Evolutionary conservation across 2,329 filamentous ascomycete species (phyloP).

Genomic region (Aspergillus pseudoglaucus): DNA sequence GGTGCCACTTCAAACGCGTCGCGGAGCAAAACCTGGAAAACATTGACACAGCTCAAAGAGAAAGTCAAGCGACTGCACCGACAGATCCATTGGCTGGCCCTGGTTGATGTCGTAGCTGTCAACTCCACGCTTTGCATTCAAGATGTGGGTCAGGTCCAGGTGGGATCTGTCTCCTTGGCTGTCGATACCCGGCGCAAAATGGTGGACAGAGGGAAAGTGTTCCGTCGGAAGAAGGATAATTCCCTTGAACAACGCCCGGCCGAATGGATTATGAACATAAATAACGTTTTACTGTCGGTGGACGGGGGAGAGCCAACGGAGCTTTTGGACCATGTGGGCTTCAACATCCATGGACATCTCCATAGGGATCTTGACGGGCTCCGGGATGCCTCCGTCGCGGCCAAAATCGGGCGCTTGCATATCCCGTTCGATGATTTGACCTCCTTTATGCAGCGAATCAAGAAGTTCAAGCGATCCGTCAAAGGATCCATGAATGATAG

Average conservation of each 20-base stretch:
- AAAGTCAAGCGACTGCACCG: slow-evolving; percentile 78
- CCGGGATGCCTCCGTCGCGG: slow-evolving; percentile 77
- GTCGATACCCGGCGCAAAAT: slow-evolving; percentile 89
- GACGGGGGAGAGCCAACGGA: slow-evolving; percentile 80
- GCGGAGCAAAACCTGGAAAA: slow-evolving; percentile 72
- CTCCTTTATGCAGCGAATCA: slow-evolving; percentile 32
- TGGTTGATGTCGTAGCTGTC: slow-evolving; percentile 81
- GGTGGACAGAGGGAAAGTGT: slow-evolving; percentile 82
- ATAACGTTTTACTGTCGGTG: slow-evolving; percentile 82
- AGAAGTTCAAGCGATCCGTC: slow-evolving; percentile 27
- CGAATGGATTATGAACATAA: slow-evolving; percentile 85
- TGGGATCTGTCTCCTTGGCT: slow-evolving; percentile 76
- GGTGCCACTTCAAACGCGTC: slow-evolving; percentile 9
- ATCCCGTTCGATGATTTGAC: slow-evolving; percentile 83
- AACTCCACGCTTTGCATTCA: slow-evolving; percentile 70
- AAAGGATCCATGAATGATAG: slow-evolving; percentile 28
- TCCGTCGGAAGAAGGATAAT: slow-evolving; percentile 67
- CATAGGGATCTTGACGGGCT: slow-evolving; percentile 81
- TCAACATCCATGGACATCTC: slow-evolving; percentile 88
- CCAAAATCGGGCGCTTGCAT: slow-evolving; percentile 87
- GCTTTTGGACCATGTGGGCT: slow-evolving; percentile 74
- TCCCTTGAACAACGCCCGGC: slow-evolving; percentile 64
- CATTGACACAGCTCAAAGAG: slow-evolving; percentile 72
- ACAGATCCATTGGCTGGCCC: slow-evolving; percentile 77
- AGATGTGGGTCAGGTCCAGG: slow-evolving; percentile 75